These are phyloP conservation scores for Cucurbita argyrosperma DNA, from an alignment of 306 rosid species.

Conservation along the genomic window DNA sequence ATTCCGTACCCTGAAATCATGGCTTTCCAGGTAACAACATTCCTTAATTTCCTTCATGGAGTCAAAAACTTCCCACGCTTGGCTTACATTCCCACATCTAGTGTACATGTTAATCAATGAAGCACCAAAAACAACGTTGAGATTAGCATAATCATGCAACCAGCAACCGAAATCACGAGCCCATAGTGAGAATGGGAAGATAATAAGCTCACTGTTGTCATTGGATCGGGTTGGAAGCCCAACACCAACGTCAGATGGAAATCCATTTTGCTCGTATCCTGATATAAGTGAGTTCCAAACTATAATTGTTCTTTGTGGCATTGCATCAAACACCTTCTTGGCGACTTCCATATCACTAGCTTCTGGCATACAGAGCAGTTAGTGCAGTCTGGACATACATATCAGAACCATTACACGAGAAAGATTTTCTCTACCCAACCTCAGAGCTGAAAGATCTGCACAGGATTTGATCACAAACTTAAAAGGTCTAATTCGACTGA, in stretches of 20 bases:
- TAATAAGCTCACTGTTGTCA: conserved; percentile 44
- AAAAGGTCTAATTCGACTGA: conserved; percentile 59
- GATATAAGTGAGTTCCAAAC: conserved; percentile 88
- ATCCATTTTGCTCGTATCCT: conserved; percentile 68
- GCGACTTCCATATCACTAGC: conserved; percentile 32
- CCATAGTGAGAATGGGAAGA: conserved; percentile 80
- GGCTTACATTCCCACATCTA: conserved; percentile 53
- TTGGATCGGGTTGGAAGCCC: conserved; percentile 42
- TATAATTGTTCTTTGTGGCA: conserved; percentile 43
- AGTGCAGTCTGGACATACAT: conserved; percentile 63
- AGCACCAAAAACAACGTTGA: conserved; percentile 57
- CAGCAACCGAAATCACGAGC: conserved; percentile 50
- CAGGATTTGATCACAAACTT: conserved; percentile 87
- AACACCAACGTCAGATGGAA: conserved; percentile 29
- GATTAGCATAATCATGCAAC: conserved; percentile 40
- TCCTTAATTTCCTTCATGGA: conserved; percentile 33
- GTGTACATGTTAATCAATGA: conserved; percentile 74
- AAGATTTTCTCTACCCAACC: conserved; percentile 35
- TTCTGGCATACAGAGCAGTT: conserved; percentile 32
- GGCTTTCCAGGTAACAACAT: conserved; percentile 78
- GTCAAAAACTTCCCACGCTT: conserved; percentile 53
- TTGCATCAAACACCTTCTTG: conserved; percentile 46
- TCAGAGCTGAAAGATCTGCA: conserved; percentile 41
- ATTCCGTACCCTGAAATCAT: conserved; percentile 81
- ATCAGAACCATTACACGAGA: conserved; percentile 44